These are phyloP conservation scores for Aspergillus tanneri DNA, from an alignment of 2,329 filamentous ascomycete genomes.

Conservation along the genomic window DNA sequence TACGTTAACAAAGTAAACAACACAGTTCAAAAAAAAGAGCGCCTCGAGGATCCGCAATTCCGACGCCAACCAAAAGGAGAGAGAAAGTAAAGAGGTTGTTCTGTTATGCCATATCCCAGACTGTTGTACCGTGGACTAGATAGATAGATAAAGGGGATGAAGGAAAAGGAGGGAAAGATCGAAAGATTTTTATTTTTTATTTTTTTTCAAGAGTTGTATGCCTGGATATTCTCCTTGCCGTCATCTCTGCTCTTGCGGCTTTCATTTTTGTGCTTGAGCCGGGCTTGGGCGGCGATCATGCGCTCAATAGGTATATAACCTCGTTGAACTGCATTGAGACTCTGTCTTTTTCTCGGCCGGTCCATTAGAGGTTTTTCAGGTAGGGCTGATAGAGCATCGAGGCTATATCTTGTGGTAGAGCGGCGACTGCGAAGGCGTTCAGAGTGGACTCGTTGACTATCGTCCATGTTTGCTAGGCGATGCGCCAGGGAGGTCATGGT, in stretches of 20 bases:
- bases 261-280: constrained; percentile 33
- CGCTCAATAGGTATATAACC: constrained; percentile 34
- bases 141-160: background rate
- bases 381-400: constrained; percentile 29
- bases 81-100: too few species aligned
- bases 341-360: constrained; percentile 23
- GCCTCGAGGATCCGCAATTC: background rate
- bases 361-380: constrained; percentile 19
- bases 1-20: background rate
- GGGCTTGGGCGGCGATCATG: constrained; percentile 35
- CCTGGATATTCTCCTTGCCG: constrained; percentile 36
- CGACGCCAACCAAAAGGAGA: too few species aligned
- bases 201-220: constrained; percentile 6
- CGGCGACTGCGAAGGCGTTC: constrained; percentile 26
- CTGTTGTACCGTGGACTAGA: too few species aligned
- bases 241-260: constrained; percentile 25
- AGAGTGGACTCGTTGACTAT: constrained; percentile 20
- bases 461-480: constrained; percentile 19
- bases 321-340: constrained; percentile 21
- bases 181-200: constrained; percentile 8
- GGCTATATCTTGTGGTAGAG: constrained; percentile 29
- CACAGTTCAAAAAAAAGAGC: background rate
- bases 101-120: too few species aligned
- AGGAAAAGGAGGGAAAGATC: background rate
- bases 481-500: constrained; percentile 28